A percentile compares a stretch with the other conserved stretches of the same genome.
These are phyloP conservation scores for Austropuccinia psidii DNA, from an alignment of 1,284 basidiomycete genomes.

Conservation along the genomic window DNA sequence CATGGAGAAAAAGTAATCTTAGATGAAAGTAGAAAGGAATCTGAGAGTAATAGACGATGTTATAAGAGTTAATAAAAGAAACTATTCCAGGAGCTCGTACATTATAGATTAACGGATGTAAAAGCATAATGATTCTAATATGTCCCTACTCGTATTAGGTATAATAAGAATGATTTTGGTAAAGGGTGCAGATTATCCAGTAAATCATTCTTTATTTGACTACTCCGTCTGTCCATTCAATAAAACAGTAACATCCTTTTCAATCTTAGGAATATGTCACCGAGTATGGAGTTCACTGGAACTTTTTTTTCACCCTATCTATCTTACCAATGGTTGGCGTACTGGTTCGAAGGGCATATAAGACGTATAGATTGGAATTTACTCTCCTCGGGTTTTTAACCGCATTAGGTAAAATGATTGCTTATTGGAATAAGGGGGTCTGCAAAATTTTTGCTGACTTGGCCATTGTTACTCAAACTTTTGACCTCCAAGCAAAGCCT, in stretches of 20 bases:
- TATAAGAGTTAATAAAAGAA: no score
- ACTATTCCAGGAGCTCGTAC: no score
- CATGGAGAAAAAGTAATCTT: no score
- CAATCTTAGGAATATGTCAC: constrained; percentile 74
- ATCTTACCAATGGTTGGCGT: constrained; percentile 69
- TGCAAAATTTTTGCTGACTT: no score
- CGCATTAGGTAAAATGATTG: constrained; percentile 55
- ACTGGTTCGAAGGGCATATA: constrained; percentile 59
- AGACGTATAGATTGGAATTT: constrained; percentile 53
- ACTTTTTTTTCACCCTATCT: constrained; percentile 92
- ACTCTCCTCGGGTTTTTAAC: constrained; percentile 61
- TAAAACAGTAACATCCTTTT: neutral
- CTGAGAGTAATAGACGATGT: no score
- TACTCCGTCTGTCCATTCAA: no score
- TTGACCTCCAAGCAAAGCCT: no score
- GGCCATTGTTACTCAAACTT: no score
- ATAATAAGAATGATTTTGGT: constrained; percentile 72
- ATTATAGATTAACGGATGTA: no score
- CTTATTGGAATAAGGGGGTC: no score
- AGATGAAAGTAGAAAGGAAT: no score
- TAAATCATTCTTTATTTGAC: constrained; percentile 49
- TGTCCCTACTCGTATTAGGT: constrained; percentile 68
- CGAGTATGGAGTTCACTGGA: constrained; percentile 97
- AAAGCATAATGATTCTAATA: no score
- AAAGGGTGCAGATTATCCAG: constrained; percentile 88